Evolutionary conservation across 257 asterid species (phyloP).

Genomic region (Coffea eugenioides): DNA sequence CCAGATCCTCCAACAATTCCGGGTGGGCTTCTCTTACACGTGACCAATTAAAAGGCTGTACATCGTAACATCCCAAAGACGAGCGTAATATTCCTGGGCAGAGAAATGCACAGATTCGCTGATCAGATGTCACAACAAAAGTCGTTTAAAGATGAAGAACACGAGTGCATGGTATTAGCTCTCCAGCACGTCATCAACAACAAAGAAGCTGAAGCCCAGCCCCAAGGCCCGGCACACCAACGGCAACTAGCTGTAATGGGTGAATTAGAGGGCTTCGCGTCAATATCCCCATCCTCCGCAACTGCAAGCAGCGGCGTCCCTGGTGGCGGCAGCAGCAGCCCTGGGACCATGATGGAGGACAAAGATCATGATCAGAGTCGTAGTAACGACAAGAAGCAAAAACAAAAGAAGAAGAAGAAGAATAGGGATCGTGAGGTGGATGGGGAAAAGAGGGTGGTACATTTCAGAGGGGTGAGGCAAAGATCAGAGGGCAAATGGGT

Average conservation of each 20-base stretch:
- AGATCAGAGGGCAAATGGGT: conserved; percentile 27
- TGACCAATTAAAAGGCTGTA: too few species aligned
- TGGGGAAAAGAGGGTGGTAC: too few species aligned
- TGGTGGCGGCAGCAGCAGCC: not conserved
- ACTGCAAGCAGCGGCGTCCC: not conserved
- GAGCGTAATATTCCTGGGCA: too few species aligned
- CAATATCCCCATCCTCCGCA: not conserved
- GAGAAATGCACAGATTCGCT: not conserved
- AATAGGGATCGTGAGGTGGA: not conserved
- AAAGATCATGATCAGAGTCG: too few species aligned
- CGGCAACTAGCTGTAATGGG: too few species aligned
- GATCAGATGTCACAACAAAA: not conserved
- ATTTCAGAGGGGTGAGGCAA: not conserved
- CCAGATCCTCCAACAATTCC: too few species aligned
- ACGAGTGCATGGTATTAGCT: conserved; percentile 22
- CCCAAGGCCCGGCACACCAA: not conserved
- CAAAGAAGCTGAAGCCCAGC: not conserved
- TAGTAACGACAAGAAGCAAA: too few species aligned
- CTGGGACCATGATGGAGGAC: too few species aligned
- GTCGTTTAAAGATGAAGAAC: conserved; percentile 10
- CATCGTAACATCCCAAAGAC: too few species aligned
- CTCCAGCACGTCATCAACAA: conserved; percentile 17
- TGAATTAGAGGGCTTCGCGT: too few species aligned
- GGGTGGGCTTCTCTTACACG: too few species aligned
- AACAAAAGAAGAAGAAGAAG: not conserved